A percentile compares a stretch with the other conserved stretches of the same genome.
Conservation (phyloP, 345 rosid species). For the Brassica juncea region DNA sequence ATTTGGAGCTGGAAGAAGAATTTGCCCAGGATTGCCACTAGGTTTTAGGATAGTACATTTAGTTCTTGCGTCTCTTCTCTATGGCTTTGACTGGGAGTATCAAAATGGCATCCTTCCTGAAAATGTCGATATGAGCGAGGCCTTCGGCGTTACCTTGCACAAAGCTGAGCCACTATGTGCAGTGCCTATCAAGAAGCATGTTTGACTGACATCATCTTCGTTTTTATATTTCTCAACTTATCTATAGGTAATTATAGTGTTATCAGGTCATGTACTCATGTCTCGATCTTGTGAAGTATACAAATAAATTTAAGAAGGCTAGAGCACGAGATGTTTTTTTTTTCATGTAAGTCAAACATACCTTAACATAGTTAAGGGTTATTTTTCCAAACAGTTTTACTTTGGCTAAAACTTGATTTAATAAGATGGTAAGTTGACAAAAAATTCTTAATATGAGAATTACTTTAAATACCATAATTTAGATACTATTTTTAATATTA, state of each 20-base stretch:
- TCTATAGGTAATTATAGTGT: neutral
- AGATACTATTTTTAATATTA: neutral
- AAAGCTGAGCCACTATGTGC: constrained; percentile 19
- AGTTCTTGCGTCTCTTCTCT: constrained; percentile 45
- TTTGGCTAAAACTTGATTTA: neutral
- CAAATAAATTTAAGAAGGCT: neutral
- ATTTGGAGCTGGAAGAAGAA: constrained; percentile 34
- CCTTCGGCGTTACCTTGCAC: constrained; percentile 29
- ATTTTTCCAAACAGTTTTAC: neutral
- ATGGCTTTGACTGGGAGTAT: constrained; percentile 46
- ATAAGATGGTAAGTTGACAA: neutral
- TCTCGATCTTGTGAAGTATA: neutral
- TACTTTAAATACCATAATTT: neutral
- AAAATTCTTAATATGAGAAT: neutral
- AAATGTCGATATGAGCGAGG: constrained; percentile 43
- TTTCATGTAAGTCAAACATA: neutral
- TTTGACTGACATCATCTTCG: constrained; percentile 23
- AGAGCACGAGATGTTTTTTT: neutral
- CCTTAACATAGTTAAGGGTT: neutral
- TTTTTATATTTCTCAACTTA: neutral
- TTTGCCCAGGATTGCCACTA: constrained; percentile 41
- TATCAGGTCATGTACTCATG: neutral
- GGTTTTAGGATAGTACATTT: constrained; percentile 45
- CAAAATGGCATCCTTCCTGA: constrained; percentile 32
- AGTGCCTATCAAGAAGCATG: constrained; percentile 23